These are phyloP conservation scores for Vitis cinerea DNA, from an alignment of 164 flowering plant genomes.

Conservation along the genomic window DNA sequence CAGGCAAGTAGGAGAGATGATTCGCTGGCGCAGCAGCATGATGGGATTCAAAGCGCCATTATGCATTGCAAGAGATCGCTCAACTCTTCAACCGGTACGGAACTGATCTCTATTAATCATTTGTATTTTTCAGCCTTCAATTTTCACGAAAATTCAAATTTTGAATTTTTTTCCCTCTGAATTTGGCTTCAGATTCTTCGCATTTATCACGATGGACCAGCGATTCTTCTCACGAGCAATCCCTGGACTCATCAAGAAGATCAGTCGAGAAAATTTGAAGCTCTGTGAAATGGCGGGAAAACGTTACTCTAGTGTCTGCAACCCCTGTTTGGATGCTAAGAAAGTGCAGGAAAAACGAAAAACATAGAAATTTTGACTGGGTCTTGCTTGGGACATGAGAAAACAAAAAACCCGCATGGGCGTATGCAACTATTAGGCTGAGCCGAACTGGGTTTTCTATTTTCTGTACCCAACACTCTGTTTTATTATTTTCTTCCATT, in stretches of 20 bases:
- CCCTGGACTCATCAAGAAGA: not conserved
- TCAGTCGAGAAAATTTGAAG: conserved; percentile 11
- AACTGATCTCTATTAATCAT: not conserved
- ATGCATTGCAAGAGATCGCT: conserved; percentile 52
- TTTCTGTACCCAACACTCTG: too few species aligned
- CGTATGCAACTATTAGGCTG: too few species aligned
- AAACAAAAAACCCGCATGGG: too few species aligned
- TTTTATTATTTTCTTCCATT: too few species aligned
- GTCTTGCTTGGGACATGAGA: too few species aligned
- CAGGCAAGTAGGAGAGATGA: conserved; percentile 39
- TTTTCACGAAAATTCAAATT: not conserved
- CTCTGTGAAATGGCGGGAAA: conserved; percentile 1
- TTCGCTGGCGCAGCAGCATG: conserved; percentile 38
- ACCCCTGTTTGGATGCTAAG: too few species aligned
- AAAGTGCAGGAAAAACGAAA: too few species aligned
- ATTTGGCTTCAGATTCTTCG: conserved; percentile 20
- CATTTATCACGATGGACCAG: conserved; percentile 19
- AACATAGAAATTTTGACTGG: too few species aligned
- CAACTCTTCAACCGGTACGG: conserved; percentile 33
- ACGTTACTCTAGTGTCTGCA: too few species aligned
- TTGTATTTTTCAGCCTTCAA: not conserved
- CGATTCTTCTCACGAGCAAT: conserved; percentile 9
- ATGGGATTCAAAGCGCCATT: conserved; percentile 57
- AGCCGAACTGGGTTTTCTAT: too few species aligned
- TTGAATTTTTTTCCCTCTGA: not conserved